Evolutionary conservation across 176 grass and related monocot species (phyloP).

Genomic region (Eragrostis curvula): DNA sequence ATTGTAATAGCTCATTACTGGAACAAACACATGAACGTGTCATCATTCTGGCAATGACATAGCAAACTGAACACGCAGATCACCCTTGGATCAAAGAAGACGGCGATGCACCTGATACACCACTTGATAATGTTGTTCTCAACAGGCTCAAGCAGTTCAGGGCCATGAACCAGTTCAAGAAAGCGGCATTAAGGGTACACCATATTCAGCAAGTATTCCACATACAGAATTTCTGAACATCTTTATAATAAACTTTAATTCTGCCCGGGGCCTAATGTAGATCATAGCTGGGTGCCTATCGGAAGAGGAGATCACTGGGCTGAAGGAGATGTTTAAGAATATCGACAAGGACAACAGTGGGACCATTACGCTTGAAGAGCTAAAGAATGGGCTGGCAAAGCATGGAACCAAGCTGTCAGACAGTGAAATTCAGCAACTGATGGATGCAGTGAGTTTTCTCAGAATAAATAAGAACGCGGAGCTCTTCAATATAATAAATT

Average conservation of each 20-base stretch:
- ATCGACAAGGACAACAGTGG: conserved; percentile 74
- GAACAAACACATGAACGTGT: neutral
- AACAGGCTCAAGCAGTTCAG: conserved; percentile 70
- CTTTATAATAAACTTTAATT: neutral
- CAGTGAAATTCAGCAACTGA: conserved; percentile 57
- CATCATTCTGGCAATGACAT: neutral
- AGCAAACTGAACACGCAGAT: conserved; percentile 43
- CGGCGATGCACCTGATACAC: conserved; percentile 69
- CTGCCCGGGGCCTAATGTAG: conserved; percentile 22
- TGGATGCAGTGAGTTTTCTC: conserved; percentile 57
- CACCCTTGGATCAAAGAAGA: conserved; percentile 88
- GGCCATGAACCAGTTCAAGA: conserved; percentile 78
- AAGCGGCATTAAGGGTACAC: conserved; percentile 67
- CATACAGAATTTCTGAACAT: neutral
- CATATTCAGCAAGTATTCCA: neutral
- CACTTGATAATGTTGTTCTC: conserved; percentile 63
- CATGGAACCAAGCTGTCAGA: conserved; percentile 67
- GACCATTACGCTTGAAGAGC: conserved; percentile 69
- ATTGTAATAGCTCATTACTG: neutral
- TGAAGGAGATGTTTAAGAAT: conserved; percentile 81
- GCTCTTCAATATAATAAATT: neutral
- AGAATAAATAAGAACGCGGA: neutral
- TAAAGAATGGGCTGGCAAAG: conserved; percentile 61
- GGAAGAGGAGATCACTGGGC: conserved; percentile 67
- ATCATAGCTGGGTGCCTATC: conserved; percentile 74